A percentile compares a stretch with the other conserved stretches of the same genome.
Evolutionary conservation across 345 rosid genomes (phyloP).

Genomic region (Geranium brycei): DNA sequence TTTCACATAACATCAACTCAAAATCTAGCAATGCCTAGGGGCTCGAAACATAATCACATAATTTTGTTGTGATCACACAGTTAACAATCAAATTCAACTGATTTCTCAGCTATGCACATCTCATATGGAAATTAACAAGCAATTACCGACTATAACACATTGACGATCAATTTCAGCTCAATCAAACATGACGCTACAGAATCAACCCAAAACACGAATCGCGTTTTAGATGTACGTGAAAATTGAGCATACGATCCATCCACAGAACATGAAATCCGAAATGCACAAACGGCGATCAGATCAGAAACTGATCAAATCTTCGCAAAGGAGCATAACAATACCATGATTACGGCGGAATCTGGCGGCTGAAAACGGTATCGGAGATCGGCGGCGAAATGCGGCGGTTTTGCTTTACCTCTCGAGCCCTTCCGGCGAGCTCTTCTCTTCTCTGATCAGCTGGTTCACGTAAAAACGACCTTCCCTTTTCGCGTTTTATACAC

Average conservation of each 20-base stretch:
- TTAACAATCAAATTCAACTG: background rate
- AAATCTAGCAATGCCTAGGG: too few species aligned
- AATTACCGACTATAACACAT: background rate
- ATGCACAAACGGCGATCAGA: background rate
- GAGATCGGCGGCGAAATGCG: slow-evolving; percentile 8
- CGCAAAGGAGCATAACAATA: slow-evolving; percentile 1
- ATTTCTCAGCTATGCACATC: background rate
- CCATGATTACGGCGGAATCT: slow-evolving; percentile 24
- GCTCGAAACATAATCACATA: too few species aligned
- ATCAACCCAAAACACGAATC: background rate
- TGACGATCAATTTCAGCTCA: background rate
- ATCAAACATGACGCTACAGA: background rate
- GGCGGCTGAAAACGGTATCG: slow-evolving; percentile 12
- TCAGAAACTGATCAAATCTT: background rate
- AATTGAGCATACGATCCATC: background rate
- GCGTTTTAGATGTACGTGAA: background rate
- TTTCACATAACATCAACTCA: too few species aligned
- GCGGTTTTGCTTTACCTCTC: background rate
- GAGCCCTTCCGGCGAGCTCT: slow-evolving; percentile 9
- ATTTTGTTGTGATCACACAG: too few species aligned
- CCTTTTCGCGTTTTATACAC: background rate
- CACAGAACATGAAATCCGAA: background rate
- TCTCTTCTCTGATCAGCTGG: background rate
- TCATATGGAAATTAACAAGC: background rate
- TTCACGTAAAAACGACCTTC: background rate